These are phyloP conservation scores for Uronychia binucleata DNA, from an alignment of 73 alveolate genomes.

Conservation along the genomic window DNA sequence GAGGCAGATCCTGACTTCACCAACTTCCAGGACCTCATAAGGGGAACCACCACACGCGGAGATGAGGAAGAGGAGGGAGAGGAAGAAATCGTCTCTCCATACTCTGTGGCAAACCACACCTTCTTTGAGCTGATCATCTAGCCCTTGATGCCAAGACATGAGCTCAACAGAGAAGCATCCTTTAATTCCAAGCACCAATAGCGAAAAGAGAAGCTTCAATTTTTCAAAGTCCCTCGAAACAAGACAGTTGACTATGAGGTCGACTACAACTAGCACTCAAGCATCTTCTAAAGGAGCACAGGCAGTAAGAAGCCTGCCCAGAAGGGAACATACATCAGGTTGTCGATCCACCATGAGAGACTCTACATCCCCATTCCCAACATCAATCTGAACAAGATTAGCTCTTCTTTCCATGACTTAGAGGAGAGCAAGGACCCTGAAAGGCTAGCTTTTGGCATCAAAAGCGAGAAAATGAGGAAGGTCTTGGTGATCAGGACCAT, in stretches of 20 bases:
- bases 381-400: not conserved
- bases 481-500: slow-evolving; percentile 55
- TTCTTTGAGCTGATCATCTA: slow-evolving; percentile 12
- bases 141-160: slow-evolving; percentile 20
- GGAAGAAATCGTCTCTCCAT: slow-evolving; percentile 53
- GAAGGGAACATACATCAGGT: not conserved
- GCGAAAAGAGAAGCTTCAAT: not conserved
- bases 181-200: no score
- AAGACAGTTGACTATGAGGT: not conserved
- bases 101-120: slow-evolving; percentile 34
- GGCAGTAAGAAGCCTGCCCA: not conserved
- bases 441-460: slow-evolving; percentile 32
- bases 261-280: not conserved
- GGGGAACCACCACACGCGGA: slow-evolving; percentile 34
- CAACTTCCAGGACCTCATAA: slow-evolving; percentile 20
- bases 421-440: not conserved
- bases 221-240: not conserved
- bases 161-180: no score
- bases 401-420: not conserved
- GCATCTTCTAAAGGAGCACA: not conserved
- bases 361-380: not conserved
- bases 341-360: not conserved
- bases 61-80: slow-evolving; percentile 21
- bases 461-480: slow-evolving; percentile 41
- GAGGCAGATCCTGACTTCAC: not conserved